Base-by-base conservation (phyloP, 768 basidiomycete genomes). In the Hericium erinaceus region DNA sequence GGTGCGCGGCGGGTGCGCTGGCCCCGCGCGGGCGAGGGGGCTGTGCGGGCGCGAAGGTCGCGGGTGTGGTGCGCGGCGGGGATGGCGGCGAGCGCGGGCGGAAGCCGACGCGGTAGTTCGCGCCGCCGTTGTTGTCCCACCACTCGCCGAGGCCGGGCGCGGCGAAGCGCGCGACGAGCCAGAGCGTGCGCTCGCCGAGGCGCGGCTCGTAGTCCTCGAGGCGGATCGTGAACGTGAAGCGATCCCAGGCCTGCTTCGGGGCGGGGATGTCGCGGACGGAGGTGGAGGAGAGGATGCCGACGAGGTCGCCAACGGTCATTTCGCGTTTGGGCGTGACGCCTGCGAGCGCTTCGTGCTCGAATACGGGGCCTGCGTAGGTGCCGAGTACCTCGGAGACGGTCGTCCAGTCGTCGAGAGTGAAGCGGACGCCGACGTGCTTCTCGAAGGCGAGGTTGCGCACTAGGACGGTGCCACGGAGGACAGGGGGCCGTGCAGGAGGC, bases 371-470 rank as follows among this genome's bases (percentile, higher is more conserved):
- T 65, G 16, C 76, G 77, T n/a, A 69, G 69, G 39, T 72, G 64
- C 59, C 84, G 49, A 65, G 60, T 37, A 97, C 92, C 68, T 98
- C 95, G 46, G 83, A 86, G 0, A 90, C 89, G 3, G 95, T 98
- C 61, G 87, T 83, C 95, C 95, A 98, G 51, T 88, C 84, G 69
- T 98, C 95, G 50, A 95, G 75, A 1, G 95, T 98, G 69, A 95
- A 98, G 1, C 95, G 76, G 0, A 97, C 78, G 0, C 81, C 84
- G 49, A 98, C 85, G 54, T 80, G 77, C 72, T 98, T 98, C 69
- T 89, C 85, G 60, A 89, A 98, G 0, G 89, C 75, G 55, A 97
- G 63, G 68, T 98, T 98, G 62, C 85, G 81, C 18, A 93, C 92
- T 52, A 92, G 79, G 57, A 97, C 72, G 8, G 87, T 82, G 6